A percentile compares a stretch with the other conserved stretches of the same genome.
phyloP scores from a whole-genome alignment of 202 grass and related monocot species.

The Setaria italica region DNA sequence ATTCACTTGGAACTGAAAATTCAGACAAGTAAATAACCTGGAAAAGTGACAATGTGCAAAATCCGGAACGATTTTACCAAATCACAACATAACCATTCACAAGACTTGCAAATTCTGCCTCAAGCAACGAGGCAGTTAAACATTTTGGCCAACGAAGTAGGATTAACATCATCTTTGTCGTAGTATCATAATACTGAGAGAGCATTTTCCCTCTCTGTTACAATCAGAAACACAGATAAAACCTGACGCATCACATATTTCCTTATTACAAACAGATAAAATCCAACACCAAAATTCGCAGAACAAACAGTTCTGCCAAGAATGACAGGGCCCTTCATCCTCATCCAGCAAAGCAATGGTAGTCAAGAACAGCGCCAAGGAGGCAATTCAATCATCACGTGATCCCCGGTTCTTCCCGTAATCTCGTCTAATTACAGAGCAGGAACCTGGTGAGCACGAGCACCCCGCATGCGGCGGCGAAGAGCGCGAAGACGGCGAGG shows the following conservation, averaged over 20 bases:
- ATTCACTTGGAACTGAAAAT: too few relatives aligned
- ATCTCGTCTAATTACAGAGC: constrained; percentile 57
- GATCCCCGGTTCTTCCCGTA: too few relatives aligned
- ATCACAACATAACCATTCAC: background rate
- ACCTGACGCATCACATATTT: background rate
- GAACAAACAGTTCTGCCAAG: constrained; percentile 61
- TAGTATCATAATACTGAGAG: background rate
- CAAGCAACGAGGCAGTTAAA: too few relatives aligned
- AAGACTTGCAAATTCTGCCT: too few relatives aligned
- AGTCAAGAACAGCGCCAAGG: constrained; percentile 41
- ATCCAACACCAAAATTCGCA: constrained; percentile 50
- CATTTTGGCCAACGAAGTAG: background rate
- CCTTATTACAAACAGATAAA: constrained; percentile 34
- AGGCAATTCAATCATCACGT: background rate
- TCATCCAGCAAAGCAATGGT: background rate
- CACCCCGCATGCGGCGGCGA: constrained; percentile 64
- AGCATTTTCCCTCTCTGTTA: constrained; percentile 2
- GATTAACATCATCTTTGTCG: background rate
- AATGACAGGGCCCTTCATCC: background rate
- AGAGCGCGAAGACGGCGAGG: constrained; percentile 63
- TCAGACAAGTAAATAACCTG: too few relatives aligned
- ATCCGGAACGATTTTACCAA: too few relatives aligned
- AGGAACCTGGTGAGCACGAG: constrained; percentile 83
- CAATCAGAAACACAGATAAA: background rate
- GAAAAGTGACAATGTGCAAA: too few relatives aligned